phyloP scores from a whole-genome alignment of 352 stramenopile genomes.

The Thraustochytrium striatum region DNA sequence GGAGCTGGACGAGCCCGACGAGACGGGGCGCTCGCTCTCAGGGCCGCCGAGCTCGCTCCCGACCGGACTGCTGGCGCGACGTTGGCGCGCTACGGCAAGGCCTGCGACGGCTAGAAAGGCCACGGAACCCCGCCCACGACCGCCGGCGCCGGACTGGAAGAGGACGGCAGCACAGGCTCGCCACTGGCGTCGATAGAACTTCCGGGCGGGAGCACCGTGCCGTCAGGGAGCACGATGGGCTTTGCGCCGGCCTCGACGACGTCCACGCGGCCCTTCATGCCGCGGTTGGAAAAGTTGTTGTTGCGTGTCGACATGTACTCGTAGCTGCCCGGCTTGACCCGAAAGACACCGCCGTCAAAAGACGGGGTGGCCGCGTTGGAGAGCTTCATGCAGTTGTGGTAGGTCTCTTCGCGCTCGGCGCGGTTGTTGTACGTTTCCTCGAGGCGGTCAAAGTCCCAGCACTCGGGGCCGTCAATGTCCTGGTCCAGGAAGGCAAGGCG shows the following conservation, averaged over 20 bases:
- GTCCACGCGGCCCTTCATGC: not conserved
- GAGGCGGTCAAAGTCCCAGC: not conserved
- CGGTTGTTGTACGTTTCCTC: not conserved
- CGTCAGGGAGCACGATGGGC: no score
- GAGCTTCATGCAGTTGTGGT: conserved; percentile 57
- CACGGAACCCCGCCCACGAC: no score
- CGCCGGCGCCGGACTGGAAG: no score
- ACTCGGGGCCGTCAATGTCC: conserved; percentile 33
- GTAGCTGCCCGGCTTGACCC: conserved; percentile 45
- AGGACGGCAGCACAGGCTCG: no score
- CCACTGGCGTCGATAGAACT: no score
- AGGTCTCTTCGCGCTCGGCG: conserved; percentile 51
- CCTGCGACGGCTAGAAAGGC: no score
- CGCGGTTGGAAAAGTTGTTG: conserved; percentile 60
- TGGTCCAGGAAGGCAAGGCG: conserved; percentile 5
- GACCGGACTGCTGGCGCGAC: no score
- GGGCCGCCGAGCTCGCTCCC: no score
- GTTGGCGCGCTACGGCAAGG: no score
- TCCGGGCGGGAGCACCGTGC: no score
- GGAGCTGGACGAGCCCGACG: no score
- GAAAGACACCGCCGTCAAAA: conserved; percentile 54
- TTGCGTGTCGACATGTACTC: conserved; percentile 55
- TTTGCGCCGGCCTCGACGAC: not conserved
- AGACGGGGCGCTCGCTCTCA: no score
- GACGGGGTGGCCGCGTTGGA: conserved; percentile 56